Percentiles rank a stretch among this genome's conserved stretches.
phyloP scores from a whole-genome alignment of 2,329 filamentous ascomycete species.

The Aspergillus tamarii region DNA sequence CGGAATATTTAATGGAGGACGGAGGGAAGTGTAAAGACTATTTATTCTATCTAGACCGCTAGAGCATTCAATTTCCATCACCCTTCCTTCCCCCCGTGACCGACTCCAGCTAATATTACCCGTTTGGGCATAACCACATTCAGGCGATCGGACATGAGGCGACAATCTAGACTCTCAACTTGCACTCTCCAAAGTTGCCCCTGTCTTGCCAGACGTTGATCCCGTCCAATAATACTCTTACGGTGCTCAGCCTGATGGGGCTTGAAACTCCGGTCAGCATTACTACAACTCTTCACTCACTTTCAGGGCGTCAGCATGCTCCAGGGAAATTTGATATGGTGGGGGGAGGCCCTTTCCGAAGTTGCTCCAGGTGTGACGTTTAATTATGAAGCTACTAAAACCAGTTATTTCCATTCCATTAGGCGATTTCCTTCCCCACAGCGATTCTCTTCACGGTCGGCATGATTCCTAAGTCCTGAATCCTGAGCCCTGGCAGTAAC shows the following conservation, averaged over 20 bases:
- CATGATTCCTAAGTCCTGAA: not conserved
- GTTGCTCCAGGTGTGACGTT: not conserved
- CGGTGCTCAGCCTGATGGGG: not conserved
- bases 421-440: not conserved
- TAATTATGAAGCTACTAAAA: not conserved
- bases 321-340: not conserved
- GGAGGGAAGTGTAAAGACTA: not conserved
- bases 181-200: not conserved
- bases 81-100: not conserved
- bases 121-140: slow-evolving; percentile 7
- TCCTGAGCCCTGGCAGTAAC: not conserved
- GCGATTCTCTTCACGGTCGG: not conserved
- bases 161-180: slow-evolving; percentile 14
- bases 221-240: not conserved
- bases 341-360: not conserved
- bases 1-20: slow-evolving; percentile 1
- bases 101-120: slow-evolving; percentile 16
- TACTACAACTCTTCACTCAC: not conserved
- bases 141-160: slow-evolving; percentile 15
- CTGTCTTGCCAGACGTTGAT: not conserved
- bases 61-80: not conserved
- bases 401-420: not conserved
- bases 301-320: not conserved
- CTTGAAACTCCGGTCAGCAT: not conserved
- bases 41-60: slow-evolving; percentile 2